Conservation (phyloP, 1,139 yeast genomes). For the Candida tetrigidarum region DNA sequence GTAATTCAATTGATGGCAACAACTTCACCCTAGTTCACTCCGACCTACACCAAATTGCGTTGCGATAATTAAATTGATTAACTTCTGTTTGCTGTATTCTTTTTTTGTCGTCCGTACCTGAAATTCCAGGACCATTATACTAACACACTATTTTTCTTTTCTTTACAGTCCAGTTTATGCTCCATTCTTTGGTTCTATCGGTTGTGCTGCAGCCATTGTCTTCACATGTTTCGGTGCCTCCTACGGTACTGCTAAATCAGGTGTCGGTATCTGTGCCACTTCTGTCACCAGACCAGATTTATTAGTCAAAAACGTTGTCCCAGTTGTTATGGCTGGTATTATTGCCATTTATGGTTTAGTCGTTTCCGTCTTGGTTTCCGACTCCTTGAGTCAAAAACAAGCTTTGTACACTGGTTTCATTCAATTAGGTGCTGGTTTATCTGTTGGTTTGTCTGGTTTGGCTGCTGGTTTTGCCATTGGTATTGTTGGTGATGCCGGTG, state of each 20-base stretch:
- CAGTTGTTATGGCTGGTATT: slow-evolving; percentile 99
- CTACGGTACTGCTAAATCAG: slow-evolving; percentile 99
- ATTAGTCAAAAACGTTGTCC: slow-evolving; percentile 87
- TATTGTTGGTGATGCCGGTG: slow-evolving; percentile 99
- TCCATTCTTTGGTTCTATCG: slow-evolving; percentile 97
- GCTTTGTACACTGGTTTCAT: slow-evolving; percentile 92
- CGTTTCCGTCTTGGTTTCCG: slow-evolving; percentile 93
- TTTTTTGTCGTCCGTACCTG: neutral
- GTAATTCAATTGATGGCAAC: neutral
- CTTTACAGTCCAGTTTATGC: slow-evolving; percentile 73
- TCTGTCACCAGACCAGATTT: slow-evolving; percentile 97
- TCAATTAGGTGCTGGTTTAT: slow-evolving; percentile 97
- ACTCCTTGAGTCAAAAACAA: slow-evolving; percentile 86
- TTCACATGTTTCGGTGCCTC: slow-evolving; percentile 99
- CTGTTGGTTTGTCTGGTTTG: slow-evolving; percentile 96
- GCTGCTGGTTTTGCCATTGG: slow-evolving; percentile 99
- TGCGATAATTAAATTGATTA: slow-evolving; percentile 3
- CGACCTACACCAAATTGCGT: neutral
- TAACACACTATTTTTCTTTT: too few relatives aligned
- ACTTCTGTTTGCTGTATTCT: neutral
- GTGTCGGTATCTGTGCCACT: slow-evolving; percentile 99
- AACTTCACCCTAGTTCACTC: neutral
- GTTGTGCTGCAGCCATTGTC: slow-evolving; percentile 98
- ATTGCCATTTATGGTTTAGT: slow-evolving; percentile 99
- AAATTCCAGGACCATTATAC: slow-evolving; percentile 3